Evolutionary conservation across 1,139 yeast species (phyloP), one percentile per base, ranked within the genome.

Genomic region (Debaryomycetaceae sp.): DNA sequence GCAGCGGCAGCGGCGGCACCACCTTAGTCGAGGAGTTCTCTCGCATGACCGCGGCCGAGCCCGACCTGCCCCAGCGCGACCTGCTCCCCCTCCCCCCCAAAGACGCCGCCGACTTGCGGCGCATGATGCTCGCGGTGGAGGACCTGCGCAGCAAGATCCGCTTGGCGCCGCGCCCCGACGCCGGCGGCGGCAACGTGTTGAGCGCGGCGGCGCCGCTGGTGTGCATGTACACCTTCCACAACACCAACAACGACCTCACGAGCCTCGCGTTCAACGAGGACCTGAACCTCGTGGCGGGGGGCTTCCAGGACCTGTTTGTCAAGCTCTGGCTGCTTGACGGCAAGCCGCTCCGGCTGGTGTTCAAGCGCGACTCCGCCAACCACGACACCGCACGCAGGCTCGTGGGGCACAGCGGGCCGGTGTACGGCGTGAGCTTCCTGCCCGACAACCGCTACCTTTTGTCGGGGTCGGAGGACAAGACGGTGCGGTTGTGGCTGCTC

Each of bases 171-270:
- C 12, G 15, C 6, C 19, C 19, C n/a, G 11, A 8, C n/a, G 54
- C 67, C 7, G 29, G 20, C 15, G 19, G 16, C 16, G 76, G 10
- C 21, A 10, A 19, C 21, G 21, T 10, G 10, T 10, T n/a, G 10
- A 19, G 21, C 21, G 21, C 10, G 21, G 72, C 86, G 18, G 74
- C 93, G 17, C 99, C 99, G 9, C 83, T 95, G 35, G 95, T 91
- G 24, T 91, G 98, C 57, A 86, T 91, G 96, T 93, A 91, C 61
- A 91, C 98, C 0, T 89, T 93, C 62, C 98, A 91, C 65, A 91
- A 93, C 56, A 84, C 97, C 7, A 83, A 84, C 51, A 83, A 84
- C 43, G 94, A 84, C 39, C 66, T 91, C 69, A 84, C 94, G 13
- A 77, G 88, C 34, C 55, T 91, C 32, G 84, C 80, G 39, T 89